These are phyloP conservation scores for Iris pallida DNA, from an alignment of 116 monocot genomes.

Conservation along the genomic window DNA sequence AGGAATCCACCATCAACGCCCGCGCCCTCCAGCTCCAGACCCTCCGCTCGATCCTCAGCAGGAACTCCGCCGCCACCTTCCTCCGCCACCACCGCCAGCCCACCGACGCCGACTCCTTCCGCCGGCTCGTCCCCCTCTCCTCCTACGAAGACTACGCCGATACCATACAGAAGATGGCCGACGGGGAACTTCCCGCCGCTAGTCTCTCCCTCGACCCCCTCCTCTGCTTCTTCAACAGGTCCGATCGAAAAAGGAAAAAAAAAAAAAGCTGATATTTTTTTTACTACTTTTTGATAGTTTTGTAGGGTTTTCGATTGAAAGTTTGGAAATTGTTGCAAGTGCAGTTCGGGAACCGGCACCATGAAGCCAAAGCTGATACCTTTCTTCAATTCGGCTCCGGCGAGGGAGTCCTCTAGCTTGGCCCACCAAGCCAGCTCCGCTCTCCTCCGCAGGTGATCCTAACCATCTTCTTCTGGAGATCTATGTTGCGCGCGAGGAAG, in stretches of 20 bases:
- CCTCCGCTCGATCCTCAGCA: constrained; percentile 26
- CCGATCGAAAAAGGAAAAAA: neutral
- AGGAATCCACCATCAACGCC: constrained; percentile 32
- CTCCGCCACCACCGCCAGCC: neutral
- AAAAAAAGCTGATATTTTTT: neutral
- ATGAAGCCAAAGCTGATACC: constrained; percentile 37
- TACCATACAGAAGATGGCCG: constrained; percentile 26
- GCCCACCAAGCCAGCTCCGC: constrained; percentile 18
- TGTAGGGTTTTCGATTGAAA: neutral
- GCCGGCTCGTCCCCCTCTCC: constrained; percentile 28
- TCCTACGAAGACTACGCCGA: constrained; percentile 34
- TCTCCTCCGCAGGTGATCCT: constrained; percentile 19
- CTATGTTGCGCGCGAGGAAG: too few relatives aligned
- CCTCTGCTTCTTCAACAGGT: constrained; percentile 44
- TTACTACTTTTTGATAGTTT: neutral
- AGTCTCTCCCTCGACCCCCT: constrained; percentile 31
- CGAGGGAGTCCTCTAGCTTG: constrained; percentile 7
- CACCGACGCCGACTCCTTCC: constrained; percentile 13
- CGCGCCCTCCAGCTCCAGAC: constrained; percentile 17
- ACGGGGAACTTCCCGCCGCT: constrained; percentile 14
- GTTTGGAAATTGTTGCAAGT: neutral
- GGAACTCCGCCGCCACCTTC: constrained; percentile 20
- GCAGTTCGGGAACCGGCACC: constrained; percentile 34
- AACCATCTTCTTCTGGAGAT: too few relatives aligned
- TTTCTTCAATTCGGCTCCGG: constrained; percentile 22